Base-by-base conservation (phyloP, 208 protist species). In the Crithidia brevicula region DNA sequence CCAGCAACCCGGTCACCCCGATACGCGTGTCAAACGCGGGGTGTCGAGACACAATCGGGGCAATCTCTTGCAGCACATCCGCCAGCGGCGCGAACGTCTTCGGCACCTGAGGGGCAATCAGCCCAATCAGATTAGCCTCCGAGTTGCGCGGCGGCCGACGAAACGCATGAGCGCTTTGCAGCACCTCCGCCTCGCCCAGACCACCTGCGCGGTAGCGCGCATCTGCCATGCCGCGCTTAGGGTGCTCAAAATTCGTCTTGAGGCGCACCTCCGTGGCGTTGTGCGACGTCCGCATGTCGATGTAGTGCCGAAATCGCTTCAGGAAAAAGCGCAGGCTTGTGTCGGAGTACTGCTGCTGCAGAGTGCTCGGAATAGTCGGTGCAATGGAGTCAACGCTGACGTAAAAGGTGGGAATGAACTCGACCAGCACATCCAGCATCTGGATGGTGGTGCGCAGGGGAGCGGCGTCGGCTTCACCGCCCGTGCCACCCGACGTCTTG, bases 341-440 rank as follows among this genome's bases (percentile, higher is more conserved):
- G 42, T 81, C 85, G 15, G 72, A 50, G 49, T 85, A 95, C 45
- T 87, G 76, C 31, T 58, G 28, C 67, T 79, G 65, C 1, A 94
- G 63, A 28, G 77, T 71, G 9, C 66, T 54, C 15, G 91, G 86
- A 8, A 96, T 18, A 38, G 67, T 68, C 16, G 72, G 70, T 18
- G 69, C 80, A 15, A 96, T 74, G 9, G 70, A 74, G 22, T 89
- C 77, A 6, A 77, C 64, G 11, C 72, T 42, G 9, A 92, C 79
- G 66, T 86, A 96, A 51, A 89, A 93, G 3, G 91, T 96, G 13
- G 91, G 91, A 42, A 96, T 85, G 62, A 82, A 96, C 25, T 77
- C 77, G 28, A 91, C 82, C 11, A 96, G 61, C 6, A 53, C 73
- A 20, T 92, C 85, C 38, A 96, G 51, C 6, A 92, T 40, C 40